These are phyloP conservation scores for Lumnitzera racemosa DNA, from an alignment of 345 rosid genomes.

Conservation along the genomic window DNA sequence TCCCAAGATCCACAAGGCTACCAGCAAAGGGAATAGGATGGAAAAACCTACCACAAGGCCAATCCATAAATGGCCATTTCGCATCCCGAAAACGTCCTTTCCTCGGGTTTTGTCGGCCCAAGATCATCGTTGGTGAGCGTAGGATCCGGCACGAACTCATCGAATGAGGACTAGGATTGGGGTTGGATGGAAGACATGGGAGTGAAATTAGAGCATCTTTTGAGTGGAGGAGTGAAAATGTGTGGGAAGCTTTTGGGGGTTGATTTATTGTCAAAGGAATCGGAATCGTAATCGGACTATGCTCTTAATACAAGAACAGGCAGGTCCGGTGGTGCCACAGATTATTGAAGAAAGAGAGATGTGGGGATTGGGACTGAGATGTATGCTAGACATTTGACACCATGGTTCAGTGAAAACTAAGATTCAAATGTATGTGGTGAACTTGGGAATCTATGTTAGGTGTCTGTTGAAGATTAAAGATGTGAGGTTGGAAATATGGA, in stretches of 20 bases:
- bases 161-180: constrained; percentile 13
- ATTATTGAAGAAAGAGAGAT: not conserved
- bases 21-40: constrained; percentile 87
- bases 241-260: not conserved
- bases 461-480: constrained; percentile 13
- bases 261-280: constrained; percentile 6
- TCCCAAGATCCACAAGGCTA: constrained; percentile 81
- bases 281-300: not conserved
- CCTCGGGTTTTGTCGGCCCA: constrained; percentile 48
- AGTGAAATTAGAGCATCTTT: constrained; percentile 12
- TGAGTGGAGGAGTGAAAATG: constrained; percentile 1
- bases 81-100: constrained; percentile 59
- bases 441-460: constrained; percentile 18
- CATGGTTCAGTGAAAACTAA: constrained; percentile 26
- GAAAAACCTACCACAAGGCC: constrained; percentile 96
- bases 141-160: constrained; percentile 34
- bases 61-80: constrained; percentile 94
- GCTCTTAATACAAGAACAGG: constrained; percentile 15
- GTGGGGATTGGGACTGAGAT: constrained; percentile 35
- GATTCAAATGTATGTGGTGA: constrained; percentile 1
- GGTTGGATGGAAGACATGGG: constrained; percentile 27
- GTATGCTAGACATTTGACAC: constrained; percentile 37
- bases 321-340: constrained; percentile 10
- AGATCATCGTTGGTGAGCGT: constrained; percentile 80
- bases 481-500: not conserved